These are phyloP conservation scores for Hibiscus trionum DNA, from an alignment of 345 rosid species.

Conservation along the genomic window DNA sequence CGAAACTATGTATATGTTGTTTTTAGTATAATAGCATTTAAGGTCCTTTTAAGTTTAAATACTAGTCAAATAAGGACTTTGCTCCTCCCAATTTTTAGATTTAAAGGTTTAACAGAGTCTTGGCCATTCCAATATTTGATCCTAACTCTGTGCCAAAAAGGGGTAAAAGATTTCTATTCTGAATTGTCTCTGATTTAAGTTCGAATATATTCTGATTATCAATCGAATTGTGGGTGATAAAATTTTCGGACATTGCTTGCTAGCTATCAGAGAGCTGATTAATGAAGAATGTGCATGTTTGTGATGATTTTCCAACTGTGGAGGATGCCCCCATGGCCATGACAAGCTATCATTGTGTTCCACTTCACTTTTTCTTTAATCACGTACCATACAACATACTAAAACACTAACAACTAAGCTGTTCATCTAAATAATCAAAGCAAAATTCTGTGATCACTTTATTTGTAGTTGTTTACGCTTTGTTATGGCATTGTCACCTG, in stretches of 20 bases:
- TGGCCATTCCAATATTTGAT: no score
- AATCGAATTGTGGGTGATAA: no score
- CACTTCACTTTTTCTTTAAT: constrained; percentile 2
- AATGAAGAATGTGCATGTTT: not conserved
- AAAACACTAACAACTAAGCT: not conserved
- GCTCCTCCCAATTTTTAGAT: no score
- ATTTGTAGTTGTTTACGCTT: not conserved
- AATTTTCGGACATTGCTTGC: not conserved
- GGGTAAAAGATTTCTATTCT: no score
- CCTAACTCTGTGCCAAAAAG: no score
- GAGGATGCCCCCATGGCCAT: not conserved
- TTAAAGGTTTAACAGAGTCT: no score
- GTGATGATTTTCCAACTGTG: constrained; percentile 13
- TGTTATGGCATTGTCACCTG: constrained; percentile 33
- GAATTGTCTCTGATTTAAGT: no score
- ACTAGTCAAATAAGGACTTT: no score
- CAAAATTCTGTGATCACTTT: not conserved
- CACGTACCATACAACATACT: not conserved
- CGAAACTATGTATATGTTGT: no score
- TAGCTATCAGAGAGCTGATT: not conserved
- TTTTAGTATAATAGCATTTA: no score
- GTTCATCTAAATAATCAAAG: constrained; percentile 1
- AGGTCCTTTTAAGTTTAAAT: no score
- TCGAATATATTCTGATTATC: no score
- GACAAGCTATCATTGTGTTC: constrained; percentile 7